Evolutionary conservation across 768 basidiomycete genomes (phyloP).

Genomic region (Russula sp.): DNA sequence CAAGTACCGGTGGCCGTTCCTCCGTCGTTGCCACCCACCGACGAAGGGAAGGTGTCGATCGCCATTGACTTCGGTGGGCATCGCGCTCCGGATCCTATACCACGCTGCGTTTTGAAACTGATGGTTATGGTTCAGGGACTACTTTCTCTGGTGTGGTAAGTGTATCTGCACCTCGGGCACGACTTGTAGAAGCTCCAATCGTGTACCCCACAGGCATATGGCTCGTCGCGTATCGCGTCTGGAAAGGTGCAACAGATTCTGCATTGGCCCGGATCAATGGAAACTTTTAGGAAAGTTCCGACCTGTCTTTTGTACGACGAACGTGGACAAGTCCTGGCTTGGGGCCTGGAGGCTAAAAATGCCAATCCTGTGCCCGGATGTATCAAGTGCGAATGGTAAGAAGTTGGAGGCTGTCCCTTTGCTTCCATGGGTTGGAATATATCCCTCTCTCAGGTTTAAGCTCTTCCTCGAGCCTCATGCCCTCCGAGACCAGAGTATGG

Average conservation of each 20-base stretch:
- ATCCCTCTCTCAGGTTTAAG: conserved; percentile 57
- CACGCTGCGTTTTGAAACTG: background rate
- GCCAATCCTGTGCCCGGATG: conserved; percentile 58
- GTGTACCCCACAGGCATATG: conserved; percentile 54
- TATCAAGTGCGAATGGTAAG: conserved; percentile 48
- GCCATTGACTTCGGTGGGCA: conserved; percentile 74
- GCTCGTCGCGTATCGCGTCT: conserved; percentile 72
- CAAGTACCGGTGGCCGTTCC: conserved; percentile 1
- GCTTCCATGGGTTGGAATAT: background rate
- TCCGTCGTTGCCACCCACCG: conserved; percentile 21
- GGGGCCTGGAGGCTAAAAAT: conserved; percentile 87
- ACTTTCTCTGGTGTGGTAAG: conserved; percentile 84
- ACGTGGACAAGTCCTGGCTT: conserved; percentile 63
- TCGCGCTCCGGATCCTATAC: background rate
- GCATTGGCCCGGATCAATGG: conserved; percentile 78
- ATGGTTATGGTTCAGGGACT: conserved; percentile 46
- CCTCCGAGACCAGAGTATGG: conserved; percentile 57
- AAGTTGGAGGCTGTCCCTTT: conserved; percentile 2
- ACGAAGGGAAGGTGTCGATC: conserved; percentile 77
- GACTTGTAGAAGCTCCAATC: background rate
- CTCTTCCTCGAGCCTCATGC: conserved; percentile 78
- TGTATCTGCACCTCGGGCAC: conserved; percentile 20
- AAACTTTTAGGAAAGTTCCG: conserved; percentile 77
- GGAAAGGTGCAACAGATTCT: conserved; percentile 81
- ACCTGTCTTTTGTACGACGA: conserved; percentile 82